Evolutionary conservation across 805 yeast genomes (phyloP).

Genomic region (Candida coleopterorum): DNA sequence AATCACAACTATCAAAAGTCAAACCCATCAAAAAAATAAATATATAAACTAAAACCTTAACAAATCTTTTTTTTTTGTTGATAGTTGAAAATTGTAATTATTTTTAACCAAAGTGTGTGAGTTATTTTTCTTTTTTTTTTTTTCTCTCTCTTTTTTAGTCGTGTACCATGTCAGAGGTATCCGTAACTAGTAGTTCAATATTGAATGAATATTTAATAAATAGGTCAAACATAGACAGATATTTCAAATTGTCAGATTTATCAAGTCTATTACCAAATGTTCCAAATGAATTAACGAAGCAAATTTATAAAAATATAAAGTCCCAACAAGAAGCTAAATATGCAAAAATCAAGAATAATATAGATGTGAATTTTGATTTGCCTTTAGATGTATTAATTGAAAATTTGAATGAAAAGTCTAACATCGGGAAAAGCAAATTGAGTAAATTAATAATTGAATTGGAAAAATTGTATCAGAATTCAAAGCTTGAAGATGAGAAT

Average conservation of each 20-base stretch:
- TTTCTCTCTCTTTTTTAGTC: too few relatives aligned
- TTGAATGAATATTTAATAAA: slow-evolving; percentile 16
- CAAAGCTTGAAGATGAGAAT: slow-evolving; percentile 2
- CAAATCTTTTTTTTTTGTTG: slow-evolving; percentile 4
- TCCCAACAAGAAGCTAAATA: slow-evolving; percentile 6
- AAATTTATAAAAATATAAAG: slow-evolving; percentile 7
- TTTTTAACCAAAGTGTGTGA: too few relatives aligned
- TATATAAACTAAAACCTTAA: neutral
- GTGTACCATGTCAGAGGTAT: slow-evolving; percentile 5
- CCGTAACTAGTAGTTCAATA: slow-evolving; percentile 15
- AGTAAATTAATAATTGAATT: slow-evolving; percentile 1
- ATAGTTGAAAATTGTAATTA: neutral
- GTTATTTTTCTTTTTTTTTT: neutral
- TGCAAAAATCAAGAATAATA: slow-evolving; percentile 10
- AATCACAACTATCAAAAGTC: slow-evolving; percentile 8
- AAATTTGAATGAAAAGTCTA: slow-evolving; percentile 3
- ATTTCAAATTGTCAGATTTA: slow-evolving; percentile 18
- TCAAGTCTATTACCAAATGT: slow-evolving; percentile 7
- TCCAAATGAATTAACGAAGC: slow-evolving; percentile 1
- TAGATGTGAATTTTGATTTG: slow-evolving; percentile 17
- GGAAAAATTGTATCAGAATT: slow-evolving; percentile 1
- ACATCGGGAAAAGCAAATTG: slow-evolving; percentile 6
- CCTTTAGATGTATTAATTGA: slow-evolving; percentile 16
- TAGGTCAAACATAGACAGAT: slow-evolving; percentile 14
- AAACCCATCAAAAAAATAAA: slow-evolving; percentile 1